These are phyloP conservation scores for Brettanomyces custersianus DNA, from an alignment of 805 yeast genomes.

Conservation along the genomic window DNA sequence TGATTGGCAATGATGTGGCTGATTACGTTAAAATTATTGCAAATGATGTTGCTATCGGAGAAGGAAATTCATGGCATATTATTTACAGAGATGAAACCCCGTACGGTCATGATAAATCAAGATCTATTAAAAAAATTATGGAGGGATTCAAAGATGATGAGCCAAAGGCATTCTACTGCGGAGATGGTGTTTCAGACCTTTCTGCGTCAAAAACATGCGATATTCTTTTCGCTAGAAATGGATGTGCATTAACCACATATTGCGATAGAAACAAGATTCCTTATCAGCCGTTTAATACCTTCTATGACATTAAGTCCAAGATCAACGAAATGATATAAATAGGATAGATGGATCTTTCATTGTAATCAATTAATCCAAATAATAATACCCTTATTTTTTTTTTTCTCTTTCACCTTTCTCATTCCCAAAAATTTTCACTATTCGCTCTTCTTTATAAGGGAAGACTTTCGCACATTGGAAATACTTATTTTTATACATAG, in stretches of 20 bases:
- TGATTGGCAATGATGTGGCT: conserved; percentile 72
- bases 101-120: conserved; percentile 93
- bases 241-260: conserved; percentile 79
- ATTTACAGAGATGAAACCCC: conserved; percentile 75
- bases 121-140: conserved; percentile 44
- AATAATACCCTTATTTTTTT: too few relatives aligned
- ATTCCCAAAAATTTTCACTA: too few relatives aligned
- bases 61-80: conserved; percentile 66
- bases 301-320: conserved; percentile 57
- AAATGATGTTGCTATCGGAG: conserved; percentile 43
- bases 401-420: too few relatives aligned
- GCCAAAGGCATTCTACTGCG: conserved; percentile 82
- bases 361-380: too few relatives aligned
- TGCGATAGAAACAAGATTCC: conserved; percentile 78
- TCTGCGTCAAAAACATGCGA: conserved; percentile 95
- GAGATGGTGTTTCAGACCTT: conserved; percentile 95
- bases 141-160: conserved; percentile 24
- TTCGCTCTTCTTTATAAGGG: too few relatives aligned
- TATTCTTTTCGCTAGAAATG: conserved; percentile 85
- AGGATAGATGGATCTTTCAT: too few relatives aligned
- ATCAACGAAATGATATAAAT: not conserved
- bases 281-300: conserved; percentile 72
- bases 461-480: too few relatives aligned
- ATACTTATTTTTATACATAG: not conserved
- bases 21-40: conserved; percentile 71